A percentile compares a stretch with the other conserved stretches of the same genome.
Conservation (phyloP, 208 protist genomes). For the Acanthamoeba castellanii region DNA sequence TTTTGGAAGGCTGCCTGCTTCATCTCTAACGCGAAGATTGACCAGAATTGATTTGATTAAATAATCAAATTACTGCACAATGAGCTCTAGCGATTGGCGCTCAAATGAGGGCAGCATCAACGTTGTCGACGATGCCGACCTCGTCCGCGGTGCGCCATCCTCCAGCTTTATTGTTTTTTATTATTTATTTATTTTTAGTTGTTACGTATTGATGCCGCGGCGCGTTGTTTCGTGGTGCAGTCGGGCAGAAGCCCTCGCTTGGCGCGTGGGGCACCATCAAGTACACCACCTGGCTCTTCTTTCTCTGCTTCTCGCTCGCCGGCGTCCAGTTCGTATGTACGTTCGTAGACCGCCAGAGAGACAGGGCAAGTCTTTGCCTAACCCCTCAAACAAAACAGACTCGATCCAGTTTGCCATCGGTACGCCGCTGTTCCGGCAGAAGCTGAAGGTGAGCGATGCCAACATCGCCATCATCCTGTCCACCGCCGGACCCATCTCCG, state of each 20-base stretch:
- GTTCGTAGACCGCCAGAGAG: background rate
- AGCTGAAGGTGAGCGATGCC: conserved; percentile 77
- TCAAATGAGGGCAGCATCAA: background rate
- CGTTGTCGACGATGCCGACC: background rate
- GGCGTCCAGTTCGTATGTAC: conserved; percentile 82
- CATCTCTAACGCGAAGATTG: too few relatives aligned
- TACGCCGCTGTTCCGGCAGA: conserved; percentile 80
- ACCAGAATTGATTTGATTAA: background rate
- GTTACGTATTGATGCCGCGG: background rate
- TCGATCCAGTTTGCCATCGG: conserved; percentile 83
- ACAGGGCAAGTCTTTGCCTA: background rate
- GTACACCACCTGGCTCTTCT: conserved; percentile 81
- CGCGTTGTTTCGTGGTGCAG: too few relatives aligned
- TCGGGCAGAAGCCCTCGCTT: background rate
- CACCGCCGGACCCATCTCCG: conserved; percentile 80
- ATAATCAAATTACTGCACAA: background rate
- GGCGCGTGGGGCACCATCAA: conserved; percentile 68
- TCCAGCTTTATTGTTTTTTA: too few relatives aligned
- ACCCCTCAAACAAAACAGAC: conserved; percentile 12
- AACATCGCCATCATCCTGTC: conserved; percentile 79
- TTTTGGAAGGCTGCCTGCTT: too few relatives aligned
- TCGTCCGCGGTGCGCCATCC: background rate
- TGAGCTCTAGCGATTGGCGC: background rate
- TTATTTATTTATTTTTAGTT: background rate
- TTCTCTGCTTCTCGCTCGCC: conserved; percentile 78